Evolutionary conservation across 345 rosid genomes (phyloP).

Genomic region (Aegle marmelos): DNA sequence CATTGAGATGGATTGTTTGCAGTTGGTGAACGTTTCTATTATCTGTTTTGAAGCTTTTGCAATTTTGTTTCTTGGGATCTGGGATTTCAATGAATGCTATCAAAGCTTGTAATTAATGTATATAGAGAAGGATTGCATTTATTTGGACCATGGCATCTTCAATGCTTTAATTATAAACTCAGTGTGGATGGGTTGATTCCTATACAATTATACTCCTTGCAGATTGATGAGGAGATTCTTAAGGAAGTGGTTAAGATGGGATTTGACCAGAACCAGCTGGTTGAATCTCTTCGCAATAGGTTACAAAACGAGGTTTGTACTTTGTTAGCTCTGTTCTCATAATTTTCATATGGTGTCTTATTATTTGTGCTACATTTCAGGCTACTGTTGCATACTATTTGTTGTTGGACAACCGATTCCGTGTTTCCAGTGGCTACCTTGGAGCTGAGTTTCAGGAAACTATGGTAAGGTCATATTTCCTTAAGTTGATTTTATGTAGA

Average conservation of each 20-base stretch:
- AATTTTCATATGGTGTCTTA: constrained; percentile 6
- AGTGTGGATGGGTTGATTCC: neutral
- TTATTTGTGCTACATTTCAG: constrained; percentile 42
- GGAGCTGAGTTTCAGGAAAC: constrained; percentile 77
- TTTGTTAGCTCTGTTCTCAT: constrained; percentile 11
- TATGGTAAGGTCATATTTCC: constrained; percentile 41
- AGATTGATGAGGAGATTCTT: constrained; percentile 91
- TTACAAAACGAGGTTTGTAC: constrained; percentile 66
- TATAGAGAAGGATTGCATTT: neutral
- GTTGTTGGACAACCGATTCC: constrained; percentile 72
- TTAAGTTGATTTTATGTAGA: neutral
- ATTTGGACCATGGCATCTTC: neutral
- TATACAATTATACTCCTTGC: constrained; percentile 20
- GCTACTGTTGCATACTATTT: constrained; percentile 93
- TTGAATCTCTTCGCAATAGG: constrained; percentile 81
- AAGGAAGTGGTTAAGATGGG: constrained; percentile 74
- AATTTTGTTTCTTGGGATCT: neutral
- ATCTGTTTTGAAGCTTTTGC: neutral
- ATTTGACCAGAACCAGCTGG: constrained; percentile 61
- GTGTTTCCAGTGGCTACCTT: constrained; percentile 72
- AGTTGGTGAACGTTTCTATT: neutral
- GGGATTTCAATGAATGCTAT: neutral
- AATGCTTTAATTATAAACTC: neutral
- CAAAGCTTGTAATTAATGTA: neutral
- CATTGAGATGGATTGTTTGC: neutral